Percentiles rank a stretch among this genome's conserved stretches.
Conservation (phyloP, 768 basidiomycete genomes). For the Boletus rubropictus region DNA sequence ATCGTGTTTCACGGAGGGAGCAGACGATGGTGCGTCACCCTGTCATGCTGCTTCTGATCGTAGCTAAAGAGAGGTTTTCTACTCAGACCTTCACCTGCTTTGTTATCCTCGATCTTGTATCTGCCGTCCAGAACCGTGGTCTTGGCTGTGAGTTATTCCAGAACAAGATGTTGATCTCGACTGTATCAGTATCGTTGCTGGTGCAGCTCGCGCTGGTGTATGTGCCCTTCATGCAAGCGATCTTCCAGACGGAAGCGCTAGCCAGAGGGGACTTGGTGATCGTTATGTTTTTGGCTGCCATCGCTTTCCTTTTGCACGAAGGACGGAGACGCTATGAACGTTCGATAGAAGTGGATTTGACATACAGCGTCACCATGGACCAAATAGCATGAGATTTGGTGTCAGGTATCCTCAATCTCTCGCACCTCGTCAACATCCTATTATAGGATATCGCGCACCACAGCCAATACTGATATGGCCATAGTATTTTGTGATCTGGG, state of each 20-base stretch:
- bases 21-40: constrained; percentile 83
- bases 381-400: constrained; percentile 49
- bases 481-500: neutral
- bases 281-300: constrained; percentile 60
- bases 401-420: neutral
- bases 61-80: neutral
- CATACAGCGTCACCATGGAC: constrained; percentile 46
- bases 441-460: neutral
- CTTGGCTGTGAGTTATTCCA: constrained; percentile 76
- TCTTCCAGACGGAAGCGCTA: constrained; percentile 92
- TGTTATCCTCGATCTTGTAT: constrained; percentile 94
- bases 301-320: constrained; percentile 72
- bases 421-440: neutral
- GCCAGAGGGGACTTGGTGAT: constrained; percentile 59
- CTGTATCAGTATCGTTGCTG: constrained; percentile 80
- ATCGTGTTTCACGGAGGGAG: constrained; percentile 76
- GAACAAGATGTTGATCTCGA: constrained; percentile 86
- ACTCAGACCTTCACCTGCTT: constrained; percentile 93
- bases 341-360: constrained; percentile 47
- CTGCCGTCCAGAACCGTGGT: constrained; percentile 91
- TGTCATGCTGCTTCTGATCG: neutral
- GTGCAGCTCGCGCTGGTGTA: constrained; percentile 85
- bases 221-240: constrained; percentile 80
- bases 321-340: constrained; percentile 74
- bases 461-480: neutral